Conservation (phyloP, 495 filamentous ascomycete genomes). For the Tetracladium setigerum region DNA sequence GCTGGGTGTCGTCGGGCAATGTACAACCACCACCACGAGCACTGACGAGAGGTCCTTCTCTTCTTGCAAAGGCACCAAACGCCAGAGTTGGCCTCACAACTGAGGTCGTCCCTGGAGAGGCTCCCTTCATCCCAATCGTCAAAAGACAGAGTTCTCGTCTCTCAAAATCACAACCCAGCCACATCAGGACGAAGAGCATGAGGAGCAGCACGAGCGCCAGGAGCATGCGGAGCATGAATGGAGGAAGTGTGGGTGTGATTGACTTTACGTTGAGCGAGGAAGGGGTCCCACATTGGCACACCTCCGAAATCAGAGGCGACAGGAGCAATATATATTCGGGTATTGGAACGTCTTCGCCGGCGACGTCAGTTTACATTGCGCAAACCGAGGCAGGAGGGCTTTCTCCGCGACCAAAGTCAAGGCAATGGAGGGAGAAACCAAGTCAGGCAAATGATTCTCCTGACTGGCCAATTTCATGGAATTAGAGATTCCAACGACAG, state of each 20-base stretch:
- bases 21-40: not conserved
- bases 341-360: conserved; percentile 5
- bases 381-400: conserved; percentile 8
- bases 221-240: conserved; percentile 12
- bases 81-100: conserved; percentile 20
- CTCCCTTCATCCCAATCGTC: conserved; percentile 14
- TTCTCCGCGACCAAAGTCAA: conserved; percentile 13
- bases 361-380: conserved; percentile 12
- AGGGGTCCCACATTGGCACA: too few relatives aligned
- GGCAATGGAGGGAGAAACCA: too few relatives aligned
- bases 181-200: conserved; percentile 15
- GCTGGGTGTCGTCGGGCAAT: not conserved
- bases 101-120: conserved; percentile 18
- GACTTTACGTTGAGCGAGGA: too few relatives aligned
- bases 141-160: conserved; percentile 19
- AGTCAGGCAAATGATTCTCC: too few relatives aligned
- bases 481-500: too few relatives aligned
- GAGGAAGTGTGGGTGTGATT: not conserved
- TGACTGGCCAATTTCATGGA: too few relatives aligned
- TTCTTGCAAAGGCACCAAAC: conserved; percentile 19
- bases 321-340: too few relatives aligned
- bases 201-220: conserved; percentile 18
- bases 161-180: conserved; percentile 16
- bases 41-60: conserved; percentile 3
- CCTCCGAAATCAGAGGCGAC: too few relatives aligned